Evolutionary conservation across 2,329 filamentous ascomycete species (phyloP).

Genomic region (Hysterium pulicare): DNA sequence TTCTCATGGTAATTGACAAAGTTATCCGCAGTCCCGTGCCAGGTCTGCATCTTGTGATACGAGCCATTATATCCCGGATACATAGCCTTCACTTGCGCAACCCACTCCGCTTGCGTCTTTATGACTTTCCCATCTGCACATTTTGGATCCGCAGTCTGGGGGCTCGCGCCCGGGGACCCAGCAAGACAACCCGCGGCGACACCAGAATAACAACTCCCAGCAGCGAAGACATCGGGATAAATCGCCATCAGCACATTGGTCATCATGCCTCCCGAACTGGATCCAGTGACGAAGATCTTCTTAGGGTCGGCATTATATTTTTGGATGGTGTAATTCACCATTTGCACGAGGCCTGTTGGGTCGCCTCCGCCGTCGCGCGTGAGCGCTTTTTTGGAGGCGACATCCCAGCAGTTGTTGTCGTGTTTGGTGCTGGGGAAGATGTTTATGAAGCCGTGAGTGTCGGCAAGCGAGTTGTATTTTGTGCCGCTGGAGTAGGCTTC

Average conservation of each 20-base stretch:
- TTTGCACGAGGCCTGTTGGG: constrained; percentile 54
- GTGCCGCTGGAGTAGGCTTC: constrained; percentile 47
- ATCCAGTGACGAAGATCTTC: constrained; percentile 45
- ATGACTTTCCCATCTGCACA: constrained; percentile 18
- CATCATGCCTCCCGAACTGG: neutral
- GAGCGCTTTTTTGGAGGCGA: constrained; percentile 51
- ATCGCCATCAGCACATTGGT: neutral
- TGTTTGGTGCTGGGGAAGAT: constrained; percentile 56
- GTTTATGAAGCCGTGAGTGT: constrained; percentile 56
- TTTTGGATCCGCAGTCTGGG: constrained; percentile 13
- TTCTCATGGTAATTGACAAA: constrained; percentile 27
- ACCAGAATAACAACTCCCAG: neutral
- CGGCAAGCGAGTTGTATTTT: constrained; percentile 51
- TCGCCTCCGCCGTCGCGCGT: constrained; percentile 57
- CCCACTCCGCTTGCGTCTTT: constrained; percentile 27
- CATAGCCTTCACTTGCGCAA: constrained; percentile 27
- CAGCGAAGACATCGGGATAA: constrained; percentile 1
- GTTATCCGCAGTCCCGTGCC: constrained; percentile 35
- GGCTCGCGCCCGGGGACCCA: constrained; percentile 14
- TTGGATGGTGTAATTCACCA: constrained; percentile 54
- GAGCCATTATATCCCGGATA: constrained; percentile 36
- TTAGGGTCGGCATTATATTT: constrained; percentile 51
- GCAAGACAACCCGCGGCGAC: neutral
- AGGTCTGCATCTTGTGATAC: constrained; percentile 35
- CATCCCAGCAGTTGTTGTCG: constrained; percentile 56